Percentiles rank a stretch among this genome's conserved stretches.
phyloP scores from a whole-genome alignment of 306 rosid genomes.

The Bauhinia variegata region DNA sequence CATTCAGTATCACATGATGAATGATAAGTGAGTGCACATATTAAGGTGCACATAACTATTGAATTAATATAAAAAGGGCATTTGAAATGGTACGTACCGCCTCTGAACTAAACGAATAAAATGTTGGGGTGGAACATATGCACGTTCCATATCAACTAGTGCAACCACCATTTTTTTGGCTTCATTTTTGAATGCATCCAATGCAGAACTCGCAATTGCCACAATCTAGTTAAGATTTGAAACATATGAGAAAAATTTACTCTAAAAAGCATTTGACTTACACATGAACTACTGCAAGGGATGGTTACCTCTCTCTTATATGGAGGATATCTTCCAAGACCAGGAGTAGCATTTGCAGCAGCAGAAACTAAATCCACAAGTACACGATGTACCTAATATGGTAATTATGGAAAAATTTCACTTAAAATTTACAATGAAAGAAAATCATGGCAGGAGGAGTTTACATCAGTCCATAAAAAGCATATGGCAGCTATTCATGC shows the following conservation, averaged over 20 bases:
- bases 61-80: conserved; percentile 27
- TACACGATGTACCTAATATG: conserved; percentile 95
- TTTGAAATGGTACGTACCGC: conserved; percentile 56
- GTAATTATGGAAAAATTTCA: too few species aligned
- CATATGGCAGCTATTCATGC: background rate
- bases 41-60: conserved; percentile 21
- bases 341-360: conserved; percentile 93
- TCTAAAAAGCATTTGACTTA: conserved; percentile 7
- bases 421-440: too few species aligned
- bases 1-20: conserved; percentile 11
- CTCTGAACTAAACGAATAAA: conserved; percentile 96
- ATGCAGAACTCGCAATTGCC: conserved; percentile 85
- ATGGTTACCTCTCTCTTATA: conserved; percentile 92
- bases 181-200: conserved; percentile 83
- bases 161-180: conserved; percentile 96
- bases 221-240: conserved; percentile 62
- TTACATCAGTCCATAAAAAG: conserved; percentile 9
- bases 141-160: conserved; percentile 97
- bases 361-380: conserved; percentile 88
- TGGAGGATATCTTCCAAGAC: conserved; percentile 99
- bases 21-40: conserved; percentile 15
- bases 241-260: conserved; percentile 26
- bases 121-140: conserved; percentile 99
- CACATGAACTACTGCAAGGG: conserved; percentile 10
- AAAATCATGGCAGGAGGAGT: background rate